Evolutionary conservation across 1,284 basidiomycete species (phyloP), one percentile per base, ranked within the genome.

Genomic region (Spongiforma sp.): DNA sequence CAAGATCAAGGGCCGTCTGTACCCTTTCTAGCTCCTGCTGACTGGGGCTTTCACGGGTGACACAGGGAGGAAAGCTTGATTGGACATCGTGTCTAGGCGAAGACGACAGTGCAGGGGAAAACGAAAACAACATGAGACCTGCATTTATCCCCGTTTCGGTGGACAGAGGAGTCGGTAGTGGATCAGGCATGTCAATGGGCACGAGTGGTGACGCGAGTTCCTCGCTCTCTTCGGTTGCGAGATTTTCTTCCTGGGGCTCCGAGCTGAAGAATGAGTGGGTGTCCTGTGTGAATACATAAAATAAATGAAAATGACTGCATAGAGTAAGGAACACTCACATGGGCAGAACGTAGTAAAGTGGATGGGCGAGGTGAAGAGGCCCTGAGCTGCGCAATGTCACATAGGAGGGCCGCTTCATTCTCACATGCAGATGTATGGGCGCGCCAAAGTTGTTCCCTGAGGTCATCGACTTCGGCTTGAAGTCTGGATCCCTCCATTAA

Each of bases 141-240:
- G 32, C 7, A 50, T 73, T 69, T 9, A 70, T 28, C 24, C 61
- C 59, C 19, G 58, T 19, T 26, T 21, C 61, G 14, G 52, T 33
- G 14, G 36, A 34, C 17, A 54, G 28, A 17, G 37, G 34, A 2
- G 6, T 19, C 8, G 65, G 60, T 21, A 34, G 21, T 7, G 33
- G 12, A 6, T 32, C 30, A 11, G 61, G 59, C 12, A 75, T 39
- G 32, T 65, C 65, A 12, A 74, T 81, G 12, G 82, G 82, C n/a
- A 81, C 70, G 14, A 89, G 72, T 3, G 88, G 86, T 3, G 86
- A 87, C 7, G 81, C 84, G 14, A 89, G 81, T 48, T 86, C 86
- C 86, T 89, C 87, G 2, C 83, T 83, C 63, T 80, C 73, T 65
- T 85, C 84, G 8, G 77, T 76, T 24, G 80, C 78, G 15, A 71